Percentiles rank a stretch among this genome's conserved stretches.
These are phyloP conservation scores for Hydrangea macrophylla DNA, from an alignment of 148 eudicot species.

Conservation along the genomic window DNA sequence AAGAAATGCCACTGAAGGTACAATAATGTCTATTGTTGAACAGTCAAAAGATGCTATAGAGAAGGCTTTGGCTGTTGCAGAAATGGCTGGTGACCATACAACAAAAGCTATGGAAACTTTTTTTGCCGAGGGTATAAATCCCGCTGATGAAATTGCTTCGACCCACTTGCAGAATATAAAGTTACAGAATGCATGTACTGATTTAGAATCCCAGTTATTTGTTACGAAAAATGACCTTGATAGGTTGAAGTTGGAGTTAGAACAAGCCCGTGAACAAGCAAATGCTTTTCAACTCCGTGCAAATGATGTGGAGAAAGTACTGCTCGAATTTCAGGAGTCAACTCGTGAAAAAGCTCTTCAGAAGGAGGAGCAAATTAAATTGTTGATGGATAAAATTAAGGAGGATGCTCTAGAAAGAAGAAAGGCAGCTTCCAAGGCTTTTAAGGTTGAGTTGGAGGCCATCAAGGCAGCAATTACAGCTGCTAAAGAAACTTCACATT, in stretches of 20 bases:
- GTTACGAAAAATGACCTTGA: constrained; percentile 11
- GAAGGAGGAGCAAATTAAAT: constrained; percentile 14
- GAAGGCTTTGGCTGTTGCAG: constrained; percentile 21
- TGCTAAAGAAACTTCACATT: constrained; percentile 16
- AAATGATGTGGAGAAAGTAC: constrained; percentile 12
- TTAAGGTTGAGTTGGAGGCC: constrained; percentile 21
- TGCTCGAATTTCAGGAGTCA: constrained; percentile 17
- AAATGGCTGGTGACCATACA: constrained; percentile 19
- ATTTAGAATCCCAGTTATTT: constrained; percentile 12
- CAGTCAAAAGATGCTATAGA: constrained; percentile 20
- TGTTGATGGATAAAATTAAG: constrained; percentile 10
- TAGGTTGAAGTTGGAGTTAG: constrained; percentile 16
- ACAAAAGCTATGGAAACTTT: constrained; percentile 8
- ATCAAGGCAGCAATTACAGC: constrained; percentile 16
- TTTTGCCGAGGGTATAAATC: constrained; percentile 12
- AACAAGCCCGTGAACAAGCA: constrained; percentile 2
- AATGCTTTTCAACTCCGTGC: constrained; percentile 5
- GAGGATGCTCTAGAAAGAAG: constrained; percentile 16
- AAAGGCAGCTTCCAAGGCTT: constrained; percentile 16
- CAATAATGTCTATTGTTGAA: constrained; percentile 12
- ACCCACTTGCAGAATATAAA: constrained; percentile 13
- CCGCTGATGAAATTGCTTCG: constrained; percentile 8
- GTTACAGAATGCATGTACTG: constrained; percentile 10
- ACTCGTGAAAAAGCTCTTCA: not conserved
- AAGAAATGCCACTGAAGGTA: constrained; percentile 13